phyloP scores from a whole-genome alignment of 2,329 filamentous ascomycete genomes.

The Cladosporium phlei region DNA sequence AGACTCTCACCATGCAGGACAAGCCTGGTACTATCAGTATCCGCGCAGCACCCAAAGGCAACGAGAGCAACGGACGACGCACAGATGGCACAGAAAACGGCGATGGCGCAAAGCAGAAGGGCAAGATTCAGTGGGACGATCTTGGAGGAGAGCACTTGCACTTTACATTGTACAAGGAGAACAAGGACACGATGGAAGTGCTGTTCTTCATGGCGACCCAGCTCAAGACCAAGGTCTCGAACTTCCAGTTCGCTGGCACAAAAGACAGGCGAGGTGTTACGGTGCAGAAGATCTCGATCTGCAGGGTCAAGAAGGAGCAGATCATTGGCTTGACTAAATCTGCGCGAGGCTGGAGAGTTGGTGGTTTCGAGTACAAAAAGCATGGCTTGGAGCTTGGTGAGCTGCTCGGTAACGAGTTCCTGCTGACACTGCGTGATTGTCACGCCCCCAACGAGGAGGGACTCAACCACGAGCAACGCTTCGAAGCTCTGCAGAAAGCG shows the following conservation, averaged over 20 bases:
- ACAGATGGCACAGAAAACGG: constrained; percentile 10
- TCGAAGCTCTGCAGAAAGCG: constrained; percentile 46
- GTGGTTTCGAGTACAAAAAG: constrained; percentile 74
- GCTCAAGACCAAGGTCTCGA: constrained; percentile 63
- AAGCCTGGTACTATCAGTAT: constrained; percentile 65
- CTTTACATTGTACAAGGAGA: constrained; percentile 93
- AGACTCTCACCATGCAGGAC: constrained; percentile 70
- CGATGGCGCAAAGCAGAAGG: constrained; percentile 26
- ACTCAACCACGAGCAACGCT: constrained; percentile 28
- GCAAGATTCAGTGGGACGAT: constrained; percentile 58
- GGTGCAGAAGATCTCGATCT: constrained; percentile 71
- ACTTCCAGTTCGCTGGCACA: constrained; percentile 78
- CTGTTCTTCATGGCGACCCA: constrained; percentile 70
- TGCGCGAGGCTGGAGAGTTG: constrained; percentile 61
- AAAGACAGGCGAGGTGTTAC: constrained; percentile 88
- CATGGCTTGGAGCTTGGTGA: constrained; percentile 75
- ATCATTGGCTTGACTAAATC: constrained; percentile 59
- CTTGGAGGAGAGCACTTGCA: constrained; percentile 77
- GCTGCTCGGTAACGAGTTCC: constrained; percentile 83
- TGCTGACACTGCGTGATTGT: constrained; percentile 85
- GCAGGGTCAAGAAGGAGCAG: constrained; percentile 56
- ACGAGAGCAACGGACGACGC: constrained; percentile 17
- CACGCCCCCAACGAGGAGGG: constrained; percentile 50
- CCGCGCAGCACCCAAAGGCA: constrained; percentile 37
- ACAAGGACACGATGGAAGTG: constrained; percentile 93